Evolutionary conservation across 2,329 filamentous ascomycete species (phyloP), one percentile per base, ranked within the genome.

Genomic region (Aspergillus puulaauensis): DNA sequence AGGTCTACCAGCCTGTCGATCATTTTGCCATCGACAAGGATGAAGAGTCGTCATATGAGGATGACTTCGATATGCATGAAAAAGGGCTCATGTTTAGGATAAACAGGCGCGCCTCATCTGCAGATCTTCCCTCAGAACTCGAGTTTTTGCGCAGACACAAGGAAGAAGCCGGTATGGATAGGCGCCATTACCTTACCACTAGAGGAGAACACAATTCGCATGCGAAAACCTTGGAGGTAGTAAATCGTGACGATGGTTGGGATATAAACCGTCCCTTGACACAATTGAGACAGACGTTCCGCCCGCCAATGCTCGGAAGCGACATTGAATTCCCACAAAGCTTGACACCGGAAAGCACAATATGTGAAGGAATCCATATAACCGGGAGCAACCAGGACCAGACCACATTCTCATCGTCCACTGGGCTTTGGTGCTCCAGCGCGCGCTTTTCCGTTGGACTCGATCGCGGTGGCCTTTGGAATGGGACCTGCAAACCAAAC

Each of bases 291-390:
- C 86, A 86, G 59, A 79, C 80, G 44, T 82, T 82, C 24, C 83
- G 82, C 43, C 93, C 93, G 41, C 93, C 93, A 9, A 96, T 98
- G 92, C 84, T 96, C 11, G 93, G 93, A 56, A 78, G 81, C 57
- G 90, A 96, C 64, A 83, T 98, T 54, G 80, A 82, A 24, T 96
- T 97, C 71, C 90, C 91, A 35, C 85, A 84, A 70, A 96, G 91
- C 70, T 82, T 83, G 9, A 96, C 93, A 24, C 93, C 93, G 6
- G 88, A 93, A 72, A 85, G 87, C 54, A 96, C 92, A 15, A 87
- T 91, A 67, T 89, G 96, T 67, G 91, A 96, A 69, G 87, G 90
- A 1, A 88, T 90, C 56, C 89, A 91, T 68, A 39, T 47, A 12
- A 35, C 17, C 33, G 5, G 9, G 74, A 77, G 78, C 69, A 77